Conservation (phyloP, 2,329 filamentous ascomycete species). For the Cadophora sp. region DNA sequence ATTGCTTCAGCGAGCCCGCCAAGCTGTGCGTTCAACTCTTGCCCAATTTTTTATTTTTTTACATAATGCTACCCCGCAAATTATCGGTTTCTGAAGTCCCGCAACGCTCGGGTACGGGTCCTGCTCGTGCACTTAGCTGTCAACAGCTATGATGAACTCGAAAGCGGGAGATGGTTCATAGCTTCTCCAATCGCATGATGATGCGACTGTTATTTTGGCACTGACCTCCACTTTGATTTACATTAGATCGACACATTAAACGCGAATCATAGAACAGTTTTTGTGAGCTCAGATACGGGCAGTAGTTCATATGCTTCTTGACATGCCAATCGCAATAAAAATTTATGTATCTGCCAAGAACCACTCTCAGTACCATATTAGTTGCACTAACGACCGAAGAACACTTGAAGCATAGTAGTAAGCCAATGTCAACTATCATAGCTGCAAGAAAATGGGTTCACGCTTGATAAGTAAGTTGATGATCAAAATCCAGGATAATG, state of each 20-base stretch:
- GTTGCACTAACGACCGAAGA: too few relatives aligned
- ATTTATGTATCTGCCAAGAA: background rate
- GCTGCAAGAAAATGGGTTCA: too few relatives aligned
- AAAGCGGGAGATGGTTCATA: background rate
- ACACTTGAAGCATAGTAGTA: too few relatives aligned
- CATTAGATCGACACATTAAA: background rate
- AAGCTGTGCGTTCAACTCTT: background rate
- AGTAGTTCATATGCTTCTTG: background rate
- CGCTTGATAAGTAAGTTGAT: too few relatives aligned
- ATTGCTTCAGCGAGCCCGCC: background rate
- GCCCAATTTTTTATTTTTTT: background rate
- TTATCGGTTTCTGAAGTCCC: background rate
- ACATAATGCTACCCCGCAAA: background rate
- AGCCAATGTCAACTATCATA: too few relatives aligned
- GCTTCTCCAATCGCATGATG: background rate
- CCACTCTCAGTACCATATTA: too few relatives aligned
- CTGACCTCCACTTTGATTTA: background rate
- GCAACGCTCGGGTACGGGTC: background rate
- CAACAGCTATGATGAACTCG: slow-evolving; percentile 4
- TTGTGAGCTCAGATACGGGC: background rate
- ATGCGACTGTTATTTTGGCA: background rate
- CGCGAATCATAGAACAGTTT: background rate
- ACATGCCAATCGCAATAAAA: background rate
- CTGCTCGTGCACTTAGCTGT: slow-evolving; percentile 1
- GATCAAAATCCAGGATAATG: too few relatives aligned